Base-by-base conservation (phyloP, 75 land plant genomes). In the Pinus taeda region DNA sequence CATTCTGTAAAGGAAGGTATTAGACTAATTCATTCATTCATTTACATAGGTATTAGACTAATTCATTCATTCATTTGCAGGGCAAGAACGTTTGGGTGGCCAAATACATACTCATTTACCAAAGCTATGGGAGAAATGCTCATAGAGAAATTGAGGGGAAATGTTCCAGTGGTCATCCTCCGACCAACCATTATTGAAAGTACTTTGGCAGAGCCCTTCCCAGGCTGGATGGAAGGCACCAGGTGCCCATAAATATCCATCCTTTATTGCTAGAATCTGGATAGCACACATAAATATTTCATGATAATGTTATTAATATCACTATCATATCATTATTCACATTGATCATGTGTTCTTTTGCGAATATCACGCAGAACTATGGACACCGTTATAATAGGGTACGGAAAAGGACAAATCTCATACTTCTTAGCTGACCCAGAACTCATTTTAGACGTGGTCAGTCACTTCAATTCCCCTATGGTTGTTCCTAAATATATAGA, bases 61-160 rank as follows among this genome's bases (percentile, higher is more conserved):
- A 59, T 29, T 26, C 15, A 11, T 24, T 62, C 0, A 7, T n/a
- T 7, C 21, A 56, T 63, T 18, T 39, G 24, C 82, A 86, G 88
- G 83, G 88, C 88, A 63, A 62, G 73, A 61, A 36, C 59, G 8
- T 83, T 82, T 89, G 90, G 90, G 21, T 89, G 89, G 90, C 89
- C 85, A 74, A 89, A 89, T 71, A 75, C 86, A 14, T 89, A 89
- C 60, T 89, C 81, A 14, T 86, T 89, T 64, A 86, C 90, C 21
- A 89, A 89, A 63, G 86, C 90, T 17, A 76, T 89, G 89, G 90
- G 89, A 29, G 90, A 89, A 74, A 86, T 86, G 89, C 2, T 89
- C 26, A 18, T 89, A 6, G 82, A 71, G 15, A 21, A 75, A 13
- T 37, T 49, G 24, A 75, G 83, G 53, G 81, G 37, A 13, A 61